Evolutionary conservation across 208 protist species (phyloP).

Genomic region (Trypanosoma brucei): DNA sequence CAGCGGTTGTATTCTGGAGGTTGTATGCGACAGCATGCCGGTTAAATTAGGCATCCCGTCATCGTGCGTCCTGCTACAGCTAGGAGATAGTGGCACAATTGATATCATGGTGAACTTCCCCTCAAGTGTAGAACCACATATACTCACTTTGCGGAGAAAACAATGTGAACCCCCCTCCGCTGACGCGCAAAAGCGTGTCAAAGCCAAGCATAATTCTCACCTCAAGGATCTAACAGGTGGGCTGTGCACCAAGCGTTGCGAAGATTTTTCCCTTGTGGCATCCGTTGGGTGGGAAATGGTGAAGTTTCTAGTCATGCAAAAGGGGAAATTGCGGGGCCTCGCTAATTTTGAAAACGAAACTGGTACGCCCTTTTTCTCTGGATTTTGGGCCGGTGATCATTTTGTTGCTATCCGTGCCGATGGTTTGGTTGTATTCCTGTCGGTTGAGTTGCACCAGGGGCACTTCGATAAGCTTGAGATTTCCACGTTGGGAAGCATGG

Average conservation of each 20-base stretch:
- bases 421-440: slow-evolving; percentile 15
- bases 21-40: slow-evolving; percentile 1
- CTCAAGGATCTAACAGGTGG: background rate
- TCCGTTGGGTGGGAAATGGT: slow-evolving; percentile 21
- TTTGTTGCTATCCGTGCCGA: slow-evolving; percentile 22
- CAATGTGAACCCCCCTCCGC: background rate
- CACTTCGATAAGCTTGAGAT: slow-evolving; percentile 5
- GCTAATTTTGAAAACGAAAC: slow-evolving; percentile 21
- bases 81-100: slow-evolving; percentile 5
- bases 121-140: background rate
- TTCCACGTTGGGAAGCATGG: slow-evolving; percentile 8
- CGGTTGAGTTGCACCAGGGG: slow-evolving; percentile 3
- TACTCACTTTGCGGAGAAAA: slow-evolving; percentile 4
- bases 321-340: background rate
- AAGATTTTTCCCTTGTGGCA: slow-evolving; percentile 10
- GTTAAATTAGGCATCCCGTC: slow-evolving; percentile 6
- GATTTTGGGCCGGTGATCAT: slow-evolving; percentile 17
- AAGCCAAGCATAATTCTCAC: background rate
- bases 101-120: slow-evolving; percentile 17
- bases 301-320: slow-evolving; percentile 18
- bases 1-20: slow-evolving; percentile 6
- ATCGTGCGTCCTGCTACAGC: slow-evolving; percentile 4
- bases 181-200: background rate
- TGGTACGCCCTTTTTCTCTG: slow-evolving; percentile 20
- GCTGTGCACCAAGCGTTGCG: slow-evolving; percentile 17